Evolutionary conservation across 1,284 basidiomycete genomes (phyloP).

Genomic region (Phylloporus sp.): DNA sequence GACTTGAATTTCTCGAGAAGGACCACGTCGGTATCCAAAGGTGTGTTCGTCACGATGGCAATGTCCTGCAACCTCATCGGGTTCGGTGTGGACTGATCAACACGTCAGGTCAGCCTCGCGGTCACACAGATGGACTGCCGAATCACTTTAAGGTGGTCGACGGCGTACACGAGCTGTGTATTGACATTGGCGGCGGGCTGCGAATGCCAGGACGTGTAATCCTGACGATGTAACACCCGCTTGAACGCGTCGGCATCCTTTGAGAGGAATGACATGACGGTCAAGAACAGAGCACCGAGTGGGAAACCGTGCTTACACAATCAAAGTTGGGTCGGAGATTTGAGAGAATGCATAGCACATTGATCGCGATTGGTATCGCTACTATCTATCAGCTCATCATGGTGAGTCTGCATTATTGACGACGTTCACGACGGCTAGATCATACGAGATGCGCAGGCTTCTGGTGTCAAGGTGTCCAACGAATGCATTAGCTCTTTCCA

Average conservation of each 20-base stretch:
- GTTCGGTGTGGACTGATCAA: constrained; percentile 63
- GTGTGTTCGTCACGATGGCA: constrained; percentile 77
- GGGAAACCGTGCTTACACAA: constrained; percentile 26
- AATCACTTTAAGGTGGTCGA: constrained; percentile 76
- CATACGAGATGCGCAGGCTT: constrained; percentile 57
- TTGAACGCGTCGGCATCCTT: constrained; percentile 73
- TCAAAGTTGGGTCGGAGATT: constrained; percentile 36
- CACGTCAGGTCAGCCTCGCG: constrained; percentile 11
- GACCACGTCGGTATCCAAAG: constrained; percentile 71
- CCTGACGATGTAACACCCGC: constrained; percentile 59
- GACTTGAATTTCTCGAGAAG: constrained; percentile 79
- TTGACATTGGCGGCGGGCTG: constrained; percentile 85
- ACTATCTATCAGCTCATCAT: constrained; percentile 31
- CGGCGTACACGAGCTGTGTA: constrained; percentile 86
- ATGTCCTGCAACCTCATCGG: constrained; percentile 88
- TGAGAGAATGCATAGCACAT: constrained; percentile 5
- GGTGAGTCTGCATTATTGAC: constrained; percentile 19
- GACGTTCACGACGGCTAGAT: background rate
- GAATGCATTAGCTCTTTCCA: constrained; percentile 70
- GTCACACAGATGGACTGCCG: constrained; percentile 6
- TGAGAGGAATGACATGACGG: constrained; percentile 62
- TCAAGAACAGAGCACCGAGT: constrained; percentile 8
- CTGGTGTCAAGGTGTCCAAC: constrained; percentile 71
- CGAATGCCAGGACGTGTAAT: constrained; percentile 78
- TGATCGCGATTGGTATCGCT: constrained; percentile 37